These are phyloP conservation scores for Curvularia lunata DNA, from an alignment of 2,329 filamentous ascomycete species.

Conservation along the genomic window DNA sequence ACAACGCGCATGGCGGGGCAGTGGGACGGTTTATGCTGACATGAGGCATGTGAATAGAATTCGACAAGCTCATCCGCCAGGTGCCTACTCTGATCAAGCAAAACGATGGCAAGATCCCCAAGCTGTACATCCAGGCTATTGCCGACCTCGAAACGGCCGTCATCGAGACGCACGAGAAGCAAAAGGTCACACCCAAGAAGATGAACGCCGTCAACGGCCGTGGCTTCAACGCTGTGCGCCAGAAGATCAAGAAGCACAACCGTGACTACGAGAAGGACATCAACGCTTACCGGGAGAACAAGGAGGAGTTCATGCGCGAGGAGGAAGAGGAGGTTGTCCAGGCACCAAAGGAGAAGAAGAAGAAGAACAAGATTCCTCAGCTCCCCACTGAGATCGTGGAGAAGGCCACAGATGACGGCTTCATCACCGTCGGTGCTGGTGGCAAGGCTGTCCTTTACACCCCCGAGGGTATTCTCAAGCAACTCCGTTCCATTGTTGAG, in stretches of 20 bases:
- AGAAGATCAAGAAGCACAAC: slow-evolving; percentile 98
- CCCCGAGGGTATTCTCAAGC: slow-evolving; percentile 97
- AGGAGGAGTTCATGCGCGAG: slow-evolving; percentile 86
- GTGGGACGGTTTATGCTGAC: slow-evolving; percentile 28
- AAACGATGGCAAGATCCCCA: slow-evolving; percentile 78
- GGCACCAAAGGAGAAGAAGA: slow-evolving; percentile 50
- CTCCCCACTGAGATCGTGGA: slow-evolving; percentile 59
- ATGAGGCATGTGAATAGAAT: slow-evolving; percentile 64
- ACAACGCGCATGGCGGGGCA: slow-evolving; percentile 11
- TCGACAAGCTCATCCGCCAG: slow-evolving; percentile 91
- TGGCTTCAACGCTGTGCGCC: slow-evolving; percentile 95
- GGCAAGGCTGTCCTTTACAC: slow-evolving; percentile 92
- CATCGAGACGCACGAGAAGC: slow-evolving; percentile 92
- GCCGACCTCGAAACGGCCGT: slow-evolving; percentile 93
- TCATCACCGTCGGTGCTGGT: slow-evolving; percentile 85
- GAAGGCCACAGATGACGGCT: slow-evolving; percentile 79
- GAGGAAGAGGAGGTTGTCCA: slow-evolving; percentile 81
- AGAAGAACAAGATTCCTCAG: slow-evolving; percentile 58
- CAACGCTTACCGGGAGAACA: slow-evolving; percentile 83
- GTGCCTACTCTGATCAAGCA: slow-evolving; percentile 62
- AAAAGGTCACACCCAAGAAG: slow-evolving; percentile 96
- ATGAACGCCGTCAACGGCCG: slow-evolving; percentile 97
- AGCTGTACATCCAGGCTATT: slow-evolving; percentile 89
- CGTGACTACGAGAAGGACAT: slow-evolving; percentile 91
- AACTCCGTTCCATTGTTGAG: slow-evolving; percentile 90